These are phyloP conservation scores for Psilocybe cyanescens DNA, from an alignment of 768 basidiomycete genomes.

Conservation along the genomic window DNA sequence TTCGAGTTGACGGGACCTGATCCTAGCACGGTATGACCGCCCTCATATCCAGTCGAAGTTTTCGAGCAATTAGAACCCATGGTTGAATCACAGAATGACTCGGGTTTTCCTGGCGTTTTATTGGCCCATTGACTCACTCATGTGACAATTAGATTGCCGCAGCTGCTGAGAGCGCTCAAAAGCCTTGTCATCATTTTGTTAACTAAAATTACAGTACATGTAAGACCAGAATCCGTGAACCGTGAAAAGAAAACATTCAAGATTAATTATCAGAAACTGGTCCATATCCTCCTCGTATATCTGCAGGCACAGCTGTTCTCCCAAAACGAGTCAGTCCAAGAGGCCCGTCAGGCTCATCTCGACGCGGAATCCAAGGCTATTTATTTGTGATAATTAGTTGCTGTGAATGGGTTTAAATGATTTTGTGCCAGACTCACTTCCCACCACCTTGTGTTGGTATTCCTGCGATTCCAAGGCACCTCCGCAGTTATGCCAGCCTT, in stretches of 20 bases:
- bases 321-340: constrained; percentile 47
- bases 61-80: constrained; percentile 70
- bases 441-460: constrained; percentile 73
- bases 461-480: constrained; percentile 55
- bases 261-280: constrained; percentile 36
- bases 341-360: constrained; percentile 48
- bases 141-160: constrained; percentile 10
- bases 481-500: constrained; percentile 73
- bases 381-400: not conserved
- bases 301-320: constrained; percentile 33
- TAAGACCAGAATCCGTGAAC: constrained; percentile 1
- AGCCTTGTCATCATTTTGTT: not conserved
- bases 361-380: constrained; percentile 57
- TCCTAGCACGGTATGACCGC: constrained; percentile 54
- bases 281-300: constrained; percentile 47
- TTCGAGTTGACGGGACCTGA: constrained; percentile 35
- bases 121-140: not conserved
- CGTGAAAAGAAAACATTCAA: constrained; percentile 15
- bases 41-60: constrained; percentile 38
- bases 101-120: not conserved
- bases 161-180: not conserved
- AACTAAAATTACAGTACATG: not conserved
- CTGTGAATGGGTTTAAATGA: not conserved
- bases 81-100: not conserved
- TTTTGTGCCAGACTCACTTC: constrained; percentile 56